Base-by-base conservation (phyloP, 768 basidiomycete species). In the Candolleomyces aberdarensis region DNA sequence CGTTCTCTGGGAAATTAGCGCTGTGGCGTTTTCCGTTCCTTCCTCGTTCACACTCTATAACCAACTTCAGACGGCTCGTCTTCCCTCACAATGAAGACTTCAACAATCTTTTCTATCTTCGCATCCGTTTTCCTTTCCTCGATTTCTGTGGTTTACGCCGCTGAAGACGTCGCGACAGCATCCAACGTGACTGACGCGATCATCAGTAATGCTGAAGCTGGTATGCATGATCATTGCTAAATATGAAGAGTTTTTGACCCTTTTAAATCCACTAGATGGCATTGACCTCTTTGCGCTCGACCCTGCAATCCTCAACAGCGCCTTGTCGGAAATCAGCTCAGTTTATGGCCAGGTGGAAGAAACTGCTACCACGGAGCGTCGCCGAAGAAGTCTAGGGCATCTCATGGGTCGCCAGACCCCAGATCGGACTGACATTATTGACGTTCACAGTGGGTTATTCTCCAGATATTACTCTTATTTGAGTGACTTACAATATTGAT, bases 1-100 rank as follows among this genome's bases (percentile, higher is more conserved):
- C 9, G 7, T 47, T 22, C 20, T 47, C n/a, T 22, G n/a, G 15
- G 17, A 22, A 47, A 47, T 17, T 47, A n/a, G 7, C n/a, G 17
- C 15, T 17, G 20, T n/a, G n/a, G 31, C n/a, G 29, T 52, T 7
- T 26, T 36, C 29, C 11, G 11, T 50, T 51, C 36, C 13, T 19
- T 36, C 40, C 40, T 9, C 43, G 20, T 55, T n/a, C 10, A 65
- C 63, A 65, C 63, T 44, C 60, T 26, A 51, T 20, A 15, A 15
- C 40, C 36, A 26, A 36, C 26, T n/a, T 41, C 53, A 19, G 14
- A 36, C 53, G 53, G 53, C 53, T 62, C 57, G 62, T 68, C 69
- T 64, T 61, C 58, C 64, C 68, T 44, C 52, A 64, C 44, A 58
- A 73, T 73, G 72, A 74, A 71, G 70, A 69, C 70, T 59, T 69